Evolutionary conservation across 2,329 filamentous ascomycete species (phyloP), one percentile per base, ranked within the genome.

Genomic region (Sclerotinia spermophila): DNA sequence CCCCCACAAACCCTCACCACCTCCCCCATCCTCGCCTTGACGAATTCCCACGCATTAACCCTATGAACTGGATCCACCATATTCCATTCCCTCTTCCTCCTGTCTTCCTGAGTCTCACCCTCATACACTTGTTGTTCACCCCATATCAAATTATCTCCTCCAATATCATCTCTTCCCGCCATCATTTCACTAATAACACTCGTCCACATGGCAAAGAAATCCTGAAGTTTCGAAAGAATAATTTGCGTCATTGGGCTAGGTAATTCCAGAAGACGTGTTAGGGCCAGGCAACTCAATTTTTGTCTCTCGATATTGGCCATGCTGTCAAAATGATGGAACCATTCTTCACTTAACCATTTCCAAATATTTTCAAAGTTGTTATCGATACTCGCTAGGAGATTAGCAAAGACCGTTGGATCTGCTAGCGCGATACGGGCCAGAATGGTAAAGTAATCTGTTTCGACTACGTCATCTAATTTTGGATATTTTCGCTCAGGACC

Each of bases 391-490:
- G 80, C 80, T 27, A 90, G 80, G 80, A 89, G 82, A 27, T 86
- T 83, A 6, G 90, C 82, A 74, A 97, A 91, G 2, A 92, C 83
- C 24, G 90, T 81, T 0, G 94, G 92, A 51, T 91, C 91, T 0
- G 90, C 89, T 2, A 97, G 82, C 0, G 90, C 87, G 24, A 98
- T 86, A 1, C 94, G 90, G 2, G 93, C 90, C 2, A 99, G 84
- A 2, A 98, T 89, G 6, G 89, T 87, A 77, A 97, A 91, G 79
- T 97, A 97, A 78, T 97, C 92, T 0, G 92, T 92, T 78, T 97
- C 89, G 0, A 92, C 90, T 17, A 94, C 86, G 19, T 89, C 88
- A 75, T 91, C 90, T 45, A 97, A 86, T 42, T 88, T 87, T 55
- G 89, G 86, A 30, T 87, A 84, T 74, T 86, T 91, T 38, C 86